A percentile compares a stretch with the other conserved stretches of the same genome.
These are phyloP conservation scores for Vitis hybrid DNA, from an alignment of 177 flowering plant species.

Conservation along the genomic window DNA sequence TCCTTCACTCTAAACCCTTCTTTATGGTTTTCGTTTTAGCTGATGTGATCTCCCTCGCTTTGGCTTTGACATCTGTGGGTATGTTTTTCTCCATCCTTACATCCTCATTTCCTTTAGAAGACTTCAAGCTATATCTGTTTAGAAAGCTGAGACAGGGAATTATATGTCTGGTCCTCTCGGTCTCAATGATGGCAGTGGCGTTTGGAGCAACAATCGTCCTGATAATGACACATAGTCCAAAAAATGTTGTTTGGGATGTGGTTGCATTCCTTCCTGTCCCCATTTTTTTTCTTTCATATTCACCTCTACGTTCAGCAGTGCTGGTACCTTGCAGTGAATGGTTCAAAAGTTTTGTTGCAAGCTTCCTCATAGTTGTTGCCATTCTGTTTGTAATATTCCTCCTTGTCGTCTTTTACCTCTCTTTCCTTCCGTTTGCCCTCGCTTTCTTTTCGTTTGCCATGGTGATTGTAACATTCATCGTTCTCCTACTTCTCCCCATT, in stretches of 20 bases:
- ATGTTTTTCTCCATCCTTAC: constrained; percentile 29
- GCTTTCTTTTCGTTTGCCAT: too few species aligned
- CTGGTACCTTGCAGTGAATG: neutral
- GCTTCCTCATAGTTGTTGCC: too few species aligned
- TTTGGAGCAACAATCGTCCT: constrained; percentile 25
- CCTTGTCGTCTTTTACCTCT: too few species aligned
- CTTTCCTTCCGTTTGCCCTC: too few species aligned
- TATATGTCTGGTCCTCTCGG: constrained; percentile 20
- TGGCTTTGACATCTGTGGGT: constrained; percentile 22
- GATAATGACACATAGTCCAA: constrained; percentile 5
- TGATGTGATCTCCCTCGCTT: constrained; percentile 22
- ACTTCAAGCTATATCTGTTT: constrained; percentile 17
- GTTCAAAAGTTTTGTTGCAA: too few species aligned
- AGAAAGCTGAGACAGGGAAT: constrained; percentile 19
- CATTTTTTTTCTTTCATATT: constrained; percentile 1
- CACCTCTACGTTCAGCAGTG: neutral
- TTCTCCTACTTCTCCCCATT: too few species aligned
- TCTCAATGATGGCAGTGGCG: constrained; percentile 18
- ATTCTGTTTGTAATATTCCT: too few species aligned
- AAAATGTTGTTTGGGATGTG: neutral
- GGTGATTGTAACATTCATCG: too few species aligned
- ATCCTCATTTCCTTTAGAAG: constrained; percentile 15
- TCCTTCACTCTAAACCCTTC: constrained; percentile 11
- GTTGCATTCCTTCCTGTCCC: constrained; percentile 16
- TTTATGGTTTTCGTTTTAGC: constrained; percentile 25